Evolutionary conservation across 2,329 filamentous ascomycete genomes (phyloP).

Genomic region (Verticillium dahliae): DNA sequence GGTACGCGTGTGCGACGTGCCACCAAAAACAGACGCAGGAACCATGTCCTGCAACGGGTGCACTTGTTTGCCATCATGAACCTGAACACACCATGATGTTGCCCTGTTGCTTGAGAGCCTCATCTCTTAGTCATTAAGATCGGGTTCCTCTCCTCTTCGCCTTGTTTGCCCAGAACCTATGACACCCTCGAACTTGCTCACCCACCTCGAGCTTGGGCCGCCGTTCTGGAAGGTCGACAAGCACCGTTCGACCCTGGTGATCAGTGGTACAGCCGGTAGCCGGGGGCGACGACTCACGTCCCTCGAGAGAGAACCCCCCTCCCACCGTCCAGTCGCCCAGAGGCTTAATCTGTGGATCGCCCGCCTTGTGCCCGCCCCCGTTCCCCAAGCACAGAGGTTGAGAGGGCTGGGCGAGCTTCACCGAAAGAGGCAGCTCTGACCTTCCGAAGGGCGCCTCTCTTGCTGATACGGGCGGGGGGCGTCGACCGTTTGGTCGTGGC

Average conservation of each 20-base stretch:
- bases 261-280: background rate
- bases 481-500: background rate
- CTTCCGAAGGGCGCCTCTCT: no score
- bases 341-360: background rate
- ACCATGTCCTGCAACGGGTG: background rate
- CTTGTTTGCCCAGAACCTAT: background rate
- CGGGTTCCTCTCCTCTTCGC: background rate
- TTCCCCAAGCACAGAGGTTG: background rate
- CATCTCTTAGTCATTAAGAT: background rate
- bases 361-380: background rate
- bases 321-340: background rate
- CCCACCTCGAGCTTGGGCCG: background rate
- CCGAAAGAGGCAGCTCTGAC: background rate
- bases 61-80: background rate
- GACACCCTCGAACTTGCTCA: background rate
- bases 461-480: conserved; percentile 1
- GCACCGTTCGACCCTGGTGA: background rate
- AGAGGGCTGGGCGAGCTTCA: background rate
- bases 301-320: background rate
- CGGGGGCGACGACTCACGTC: background rate
- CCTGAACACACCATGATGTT: no score
- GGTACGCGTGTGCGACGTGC: background rate
- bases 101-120: background rate
- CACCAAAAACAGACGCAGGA: background rate
- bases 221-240: background rate